phyloP scores from a whole-genome alignment of 306 rosid species.

The Dicorynia guianensis region DNA sequence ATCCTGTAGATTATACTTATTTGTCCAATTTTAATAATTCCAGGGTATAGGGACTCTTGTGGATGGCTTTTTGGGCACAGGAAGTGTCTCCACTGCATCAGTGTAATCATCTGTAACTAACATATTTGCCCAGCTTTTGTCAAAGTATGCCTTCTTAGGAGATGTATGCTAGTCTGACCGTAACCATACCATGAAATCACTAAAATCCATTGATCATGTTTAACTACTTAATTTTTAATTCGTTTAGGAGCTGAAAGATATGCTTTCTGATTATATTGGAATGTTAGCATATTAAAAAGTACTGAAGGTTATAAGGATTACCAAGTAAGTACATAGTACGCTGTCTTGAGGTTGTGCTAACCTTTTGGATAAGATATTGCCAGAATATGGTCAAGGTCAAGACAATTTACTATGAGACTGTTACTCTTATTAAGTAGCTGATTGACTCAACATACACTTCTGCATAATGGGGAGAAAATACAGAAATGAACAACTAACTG shows the following conservation, averaged over 20 bases:
- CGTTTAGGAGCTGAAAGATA: background rate
- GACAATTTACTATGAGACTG: background rate
- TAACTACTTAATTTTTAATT: background rate
- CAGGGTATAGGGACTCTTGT: conserved; percentile 83
- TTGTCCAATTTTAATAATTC: conserved; percentile 36
- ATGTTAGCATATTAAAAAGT: background rate
- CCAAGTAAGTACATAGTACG: background rate
- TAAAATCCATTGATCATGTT: background rate
- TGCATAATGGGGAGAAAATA: too few species aligned
- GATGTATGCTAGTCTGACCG: conserved; percentile 8
- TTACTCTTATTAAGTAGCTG: too few species aligned
- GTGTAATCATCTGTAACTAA: conserved; percentile 57
- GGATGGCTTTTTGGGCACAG: conserved; percentile 81
- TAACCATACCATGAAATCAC: background rate
- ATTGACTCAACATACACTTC: too few species aligned
- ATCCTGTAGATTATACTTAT: background rate
- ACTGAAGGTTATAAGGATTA: background rate
- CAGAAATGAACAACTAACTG: background rate
- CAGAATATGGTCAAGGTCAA: background rate
- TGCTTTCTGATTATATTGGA: background rate
- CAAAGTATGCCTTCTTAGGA: background rate
- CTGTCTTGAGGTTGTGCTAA: background rate
- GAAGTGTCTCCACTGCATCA: conserved; percentile 79
- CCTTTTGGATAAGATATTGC: background rate
- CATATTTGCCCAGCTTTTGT: background rate